Percentiles rank a stretch among this genome's conserved stretches.
These are phyloP conservation scores for Malus asiatica DNA, from an alignment of 306 rosid species.

Conservation along the genomic window DNA sequence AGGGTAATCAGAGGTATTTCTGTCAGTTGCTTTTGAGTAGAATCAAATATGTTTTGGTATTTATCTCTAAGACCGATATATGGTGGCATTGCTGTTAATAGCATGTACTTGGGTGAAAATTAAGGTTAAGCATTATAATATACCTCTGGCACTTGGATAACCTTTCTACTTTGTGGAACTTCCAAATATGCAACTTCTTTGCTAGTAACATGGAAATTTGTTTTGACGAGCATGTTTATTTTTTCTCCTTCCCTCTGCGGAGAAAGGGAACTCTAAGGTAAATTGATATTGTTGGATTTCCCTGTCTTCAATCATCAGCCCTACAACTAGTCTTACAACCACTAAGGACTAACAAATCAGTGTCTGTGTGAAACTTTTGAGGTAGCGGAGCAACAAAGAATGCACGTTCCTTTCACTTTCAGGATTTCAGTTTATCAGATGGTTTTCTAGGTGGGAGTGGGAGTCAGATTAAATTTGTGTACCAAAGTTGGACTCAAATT, in stretches of 20 bases:
- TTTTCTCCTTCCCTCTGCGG: neutral
- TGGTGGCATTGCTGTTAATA: too few relatives aligned
- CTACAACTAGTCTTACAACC: neutral
- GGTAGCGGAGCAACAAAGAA: neutral
- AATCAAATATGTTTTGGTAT: too few relatives aligned
- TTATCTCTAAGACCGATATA: too few relatives aligned
- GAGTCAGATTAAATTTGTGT: neutral
- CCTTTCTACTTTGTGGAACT: too few relatives aligned
- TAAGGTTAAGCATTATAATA: too few relatives aligned
- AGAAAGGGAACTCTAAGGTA: neutral
- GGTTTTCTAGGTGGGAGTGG: neutral
- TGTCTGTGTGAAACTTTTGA: neutral
- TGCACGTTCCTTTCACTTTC: neutral
- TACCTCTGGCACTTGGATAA: too few relatives aligned
- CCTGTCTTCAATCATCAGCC: neutral
- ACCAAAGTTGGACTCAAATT: neutral
- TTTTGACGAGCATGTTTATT: too few relatives aligned
- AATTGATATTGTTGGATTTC: neutral
- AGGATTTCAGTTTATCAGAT: neutral
- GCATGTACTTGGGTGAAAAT: too few relatives aligned
- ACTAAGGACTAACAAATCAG: neutral
- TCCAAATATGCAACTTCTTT: too few relatives aligned
- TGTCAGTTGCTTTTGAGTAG: too few relatives aligned
- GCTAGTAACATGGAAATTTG: too few relatives aligned
- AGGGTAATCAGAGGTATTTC: too few relatives aligned